Base-by-base conservation (phyloP, 352 stramenopile genomes). In the Thraustochytrium striatum region DNA sequence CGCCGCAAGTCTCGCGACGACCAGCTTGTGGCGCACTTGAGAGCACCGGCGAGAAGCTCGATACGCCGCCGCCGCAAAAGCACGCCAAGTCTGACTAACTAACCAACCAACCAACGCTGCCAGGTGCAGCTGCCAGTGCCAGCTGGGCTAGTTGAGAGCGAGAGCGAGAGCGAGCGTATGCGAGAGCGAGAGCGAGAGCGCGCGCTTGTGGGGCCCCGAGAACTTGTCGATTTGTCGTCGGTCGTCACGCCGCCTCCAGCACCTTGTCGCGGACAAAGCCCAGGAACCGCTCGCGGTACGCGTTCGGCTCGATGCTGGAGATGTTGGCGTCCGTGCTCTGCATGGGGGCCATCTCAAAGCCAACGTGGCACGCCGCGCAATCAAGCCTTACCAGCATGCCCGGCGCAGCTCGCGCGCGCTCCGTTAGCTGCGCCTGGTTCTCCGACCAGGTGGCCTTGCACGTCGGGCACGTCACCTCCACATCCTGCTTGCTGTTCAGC, bases 1-100 rank as follows among this genome's bases (percentile, higher is more conserved):
- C 90, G 94, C 79, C 89, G 89, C 0, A 90, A 90, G 52, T 88
- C 93, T 70, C 88, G 93, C 83, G 90, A 94, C 72, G 90, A 93
- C 44, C 38, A 11, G 7, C 8, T 11, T 1, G 33, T 81, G 9
- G 58, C 65, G 61, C 7, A 41, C 53, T 72, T 65, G 50, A 72
- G n/a, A 19, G 28, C 30, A 79, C 69, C 13, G 69, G 69, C 25
- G 69, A n/a, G n/a, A 75, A 75, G 50, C 11, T 9, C 55, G n/a
- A n/a, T n/a, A n/a, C n/a, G n/a, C n/a, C n/a, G n/a, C n/a, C n/a
- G n/a, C n/a, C n/a, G n/a, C n/a, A n/a, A n/a, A n/a, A n/a, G n/a
- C n/a, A n/a, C n/a, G n/a, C n/a, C n/a, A n/a, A n/a, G n/a, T n/a
- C n/a, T n/a, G n/a, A n/a, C n/a, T n/a, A n/a, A n/a, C n/a, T n/a